A percentile compares a stretch with the other conserved stretches of the same genome.
These are phyloP conservation scores for Xylaria castorea DNA, from an alignment of 495 filamentous ascomycete genomes.

Conservation along the genomic window DNA sequence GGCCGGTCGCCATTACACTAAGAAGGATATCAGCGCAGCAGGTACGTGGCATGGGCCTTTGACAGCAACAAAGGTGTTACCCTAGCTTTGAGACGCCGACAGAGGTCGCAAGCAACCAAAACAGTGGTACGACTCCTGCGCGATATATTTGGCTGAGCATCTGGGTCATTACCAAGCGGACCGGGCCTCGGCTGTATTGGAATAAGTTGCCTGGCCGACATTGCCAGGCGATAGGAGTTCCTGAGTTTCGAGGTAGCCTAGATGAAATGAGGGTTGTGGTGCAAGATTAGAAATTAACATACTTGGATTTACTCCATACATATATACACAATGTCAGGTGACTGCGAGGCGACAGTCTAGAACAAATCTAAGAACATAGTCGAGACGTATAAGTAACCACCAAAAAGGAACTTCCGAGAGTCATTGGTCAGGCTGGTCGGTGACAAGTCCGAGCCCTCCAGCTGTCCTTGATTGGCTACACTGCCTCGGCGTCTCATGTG, in stretches of 20 bases:
- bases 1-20: conserved; percentile 26
- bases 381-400: not conserved
- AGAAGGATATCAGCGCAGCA: not conserved
- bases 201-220: conserved; percentile 3
- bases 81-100: conserved; percentile 24
- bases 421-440: conserved; percentile 4
- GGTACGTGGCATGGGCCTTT: not conserved
- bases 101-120: conserved; percentile 17
- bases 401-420: not conserved
- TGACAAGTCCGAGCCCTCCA: not conserved
- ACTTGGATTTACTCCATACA: not conserved
- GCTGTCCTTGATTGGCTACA: not conserved
- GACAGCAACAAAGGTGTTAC: not conserved
- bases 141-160: not conserved
- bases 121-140: not conserved
- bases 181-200: conserved; percentile 12
- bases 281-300: not conserved
- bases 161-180: not conserved
- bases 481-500: not conserved
- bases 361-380: not conserved
- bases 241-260: not conserved
- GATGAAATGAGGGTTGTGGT: not conserved
- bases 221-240: not conserved
- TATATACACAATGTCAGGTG: not conserved
- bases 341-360: not conserved